phyloP scores from a whole-genome alignment of 345 rosid species.

The Cochlearia excelsa region DNA sequence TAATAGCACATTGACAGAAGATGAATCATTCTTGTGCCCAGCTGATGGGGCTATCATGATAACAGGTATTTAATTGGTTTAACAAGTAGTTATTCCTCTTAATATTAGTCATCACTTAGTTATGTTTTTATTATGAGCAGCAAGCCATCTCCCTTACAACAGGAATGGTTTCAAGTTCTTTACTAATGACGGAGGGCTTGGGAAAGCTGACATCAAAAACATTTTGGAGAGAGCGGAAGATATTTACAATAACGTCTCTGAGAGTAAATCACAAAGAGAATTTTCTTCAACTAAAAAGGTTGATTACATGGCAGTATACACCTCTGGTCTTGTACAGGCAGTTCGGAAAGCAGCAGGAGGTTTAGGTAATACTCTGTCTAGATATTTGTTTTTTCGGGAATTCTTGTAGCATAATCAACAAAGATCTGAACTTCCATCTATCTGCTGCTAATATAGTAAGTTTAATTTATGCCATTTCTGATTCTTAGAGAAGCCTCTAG shows the following conservation, averaged over 20 bases:
- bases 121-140: conserved; percentile 45
- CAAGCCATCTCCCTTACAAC: conserved; percentile 98
- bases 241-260: conserved; percentile 53
- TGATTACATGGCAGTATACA: conserved; percentile 83
- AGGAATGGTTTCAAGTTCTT: conserved; percentile 97
- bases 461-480: conserved; percentile 32
- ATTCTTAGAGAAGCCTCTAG: conserved; percentile 83
- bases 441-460: conserved; percentile 13
- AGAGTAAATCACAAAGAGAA: conserved; percentile 37
- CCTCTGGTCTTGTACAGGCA: conserved; percentile 82
- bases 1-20: conserved; percentile 80
- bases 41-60: conserved; percentile 98
- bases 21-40: conserved; percentile 68
- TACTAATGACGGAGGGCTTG: conserved; percentile 90
- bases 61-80: conserved; percentile 52
- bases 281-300: conserved; percentile 52
- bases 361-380: conserved; percentile 53
- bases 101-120: neutral
- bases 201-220: conserved; percentile 79
- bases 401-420: neutral
- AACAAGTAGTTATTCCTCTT: conserved; percentile 2
- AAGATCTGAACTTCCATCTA: conserved; percentile 8
- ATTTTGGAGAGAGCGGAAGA: conserved; percentile 83
- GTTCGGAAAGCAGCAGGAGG: conserved; percentile 84
- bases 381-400: conserved; percentile 3